Conservation (phyloP, 148 eudicot genomes). For the Fagopyrum homotropicum region DNA sequence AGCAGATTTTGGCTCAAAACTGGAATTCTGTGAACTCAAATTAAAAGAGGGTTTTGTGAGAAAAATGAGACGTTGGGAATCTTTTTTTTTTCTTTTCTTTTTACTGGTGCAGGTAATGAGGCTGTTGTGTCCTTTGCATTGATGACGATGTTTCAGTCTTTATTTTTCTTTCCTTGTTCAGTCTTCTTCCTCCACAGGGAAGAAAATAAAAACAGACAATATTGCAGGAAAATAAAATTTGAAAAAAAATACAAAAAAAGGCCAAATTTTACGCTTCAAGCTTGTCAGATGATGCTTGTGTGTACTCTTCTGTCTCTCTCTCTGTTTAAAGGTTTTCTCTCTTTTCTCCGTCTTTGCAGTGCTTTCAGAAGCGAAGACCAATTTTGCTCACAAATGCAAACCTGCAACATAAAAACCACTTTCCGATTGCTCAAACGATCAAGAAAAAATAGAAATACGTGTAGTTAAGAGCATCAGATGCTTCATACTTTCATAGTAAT, state of each 20-base stretch:
- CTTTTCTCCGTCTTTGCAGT: slow-evolving; percentile 26
- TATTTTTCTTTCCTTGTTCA: neutral
- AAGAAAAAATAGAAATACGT: neutral
- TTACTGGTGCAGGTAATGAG: slow-evolving; percentile 15
- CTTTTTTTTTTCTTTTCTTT: neutral
- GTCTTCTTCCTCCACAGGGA: slow-evolving; percentile 6
- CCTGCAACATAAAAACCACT: neutral
- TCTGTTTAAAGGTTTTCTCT: slow-evolving; percentile 24
- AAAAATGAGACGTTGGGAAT: neutral
- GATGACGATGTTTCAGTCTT: slow-evolving; percentile 57
- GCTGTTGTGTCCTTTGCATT: slow-evolving; percentile 53
- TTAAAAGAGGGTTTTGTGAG: too few relatives aligned
- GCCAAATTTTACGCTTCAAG: slow-evolving; percentile 6
- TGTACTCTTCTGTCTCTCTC: slow-evolving; percentile 13
- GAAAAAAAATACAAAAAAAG: neutral
- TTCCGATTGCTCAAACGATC: neutral
- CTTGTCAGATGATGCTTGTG: slow-evolving; percentile 16
- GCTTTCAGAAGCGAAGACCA: slow-evolving; percentile 33
- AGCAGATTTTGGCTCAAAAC: neutral
- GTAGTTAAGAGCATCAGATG: neutral
- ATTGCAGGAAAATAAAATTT: neutral
- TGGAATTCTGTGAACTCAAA: too few relatives aligned
- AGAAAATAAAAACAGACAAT: neutral
- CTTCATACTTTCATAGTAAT: neutral
- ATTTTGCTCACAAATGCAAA: slow-evolving; percentile 22